Conservation (phyloP, 352 stramenopile genomes). For the Pythium phragmiticola region DNA sequence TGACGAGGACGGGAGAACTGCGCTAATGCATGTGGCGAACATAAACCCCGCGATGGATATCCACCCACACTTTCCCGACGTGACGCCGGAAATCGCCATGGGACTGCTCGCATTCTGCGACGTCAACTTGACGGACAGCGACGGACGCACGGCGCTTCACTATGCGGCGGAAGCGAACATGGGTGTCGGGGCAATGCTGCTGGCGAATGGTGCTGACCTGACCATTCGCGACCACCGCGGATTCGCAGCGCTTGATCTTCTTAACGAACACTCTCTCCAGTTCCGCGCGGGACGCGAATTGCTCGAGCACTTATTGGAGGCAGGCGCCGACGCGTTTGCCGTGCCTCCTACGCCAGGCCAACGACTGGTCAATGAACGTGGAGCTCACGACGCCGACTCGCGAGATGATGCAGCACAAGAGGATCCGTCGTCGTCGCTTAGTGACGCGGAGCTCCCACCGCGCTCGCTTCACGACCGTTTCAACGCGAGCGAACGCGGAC, state of each 20-base stretch:
- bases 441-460: too few species aligned
- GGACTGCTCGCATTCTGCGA: background rate
- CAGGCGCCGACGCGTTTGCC: background rate
- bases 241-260: background rate
- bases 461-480: too few species aligned
- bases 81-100: background rate
- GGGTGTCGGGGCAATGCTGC: background rate
- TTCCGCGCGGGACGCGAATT: too few species aligned
- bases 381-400: too few species aligned
- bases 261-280: too few species aligned
- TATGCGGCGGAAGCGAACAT: background rate
- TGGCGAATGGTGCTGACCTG: background rate
- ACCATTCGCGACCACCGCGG: background rate
- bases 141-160: conserved; percentile 3
- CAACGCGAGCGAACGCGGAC: too few species aligned
- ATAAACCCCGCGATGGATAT: background rate
- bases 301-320: too few species aligned
- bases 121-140: background rate
- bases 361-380: too few species aligned
- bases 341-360: too few species aligned
- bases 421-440: too few species aligned
- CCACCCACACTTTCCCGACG: background rate
- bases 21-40: background rate
- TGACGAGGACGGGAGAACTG: conserved; percentile 1
- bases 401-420: too few species aligned